These are phyloP conservation scores for Diophrys appendiculata DNA, from an alignment of 73 alveolate genomes.

Conservation along the genomic window DNA sequence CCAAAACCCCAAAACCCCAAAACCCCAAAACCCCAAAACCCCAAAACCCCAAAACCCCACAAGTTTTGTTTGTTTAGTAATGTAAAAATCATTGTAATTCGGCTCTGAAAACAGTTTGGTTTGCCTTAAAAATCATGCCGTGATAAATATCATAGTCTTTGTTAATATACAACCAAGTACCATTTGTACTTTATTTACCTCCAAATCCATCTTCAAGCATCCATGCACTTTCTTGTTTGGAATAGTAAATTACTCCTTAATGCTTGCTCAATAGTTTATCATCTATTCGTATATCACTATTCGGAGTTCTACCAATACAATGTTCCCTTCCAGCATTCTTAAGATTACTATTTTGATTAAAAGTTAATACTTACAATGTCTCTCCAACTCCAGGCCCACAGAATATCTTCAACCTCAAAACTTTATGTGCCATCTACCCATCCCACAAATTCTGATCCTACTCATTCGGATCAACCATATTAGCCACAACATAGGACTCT, in stretches of 20 bases:
- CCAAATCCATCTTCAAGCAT: slow-evolving; percentile 77
- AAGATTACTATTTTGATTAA: too few species aligned
- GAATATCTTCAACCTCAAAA: slow-evolving; percentile 17
- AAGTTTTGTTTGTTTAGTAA: too few species aligned
- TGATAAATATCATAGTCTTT: slow-evolving; percentile 82
- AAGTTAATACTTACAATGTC: too few species aligned
- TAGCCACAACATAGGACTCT: slow-evolving; percentile 75
- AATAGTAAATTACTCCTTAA: slow-evolving; percentile 68
- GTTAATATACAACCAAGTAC: slow-evolving; percentile 81
- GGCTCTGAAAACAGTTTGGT: slow-evolving; percentile 81
- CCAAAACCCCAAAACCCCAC: too few species aligned
- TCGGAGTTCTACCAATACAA: slow-evolving; percentile 65
- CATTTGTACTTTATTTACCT: slow-evolving; percentile 72
- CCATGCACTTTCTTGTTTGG: slow-evolving; percentile 44
- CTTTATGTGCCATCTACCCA: background rate
- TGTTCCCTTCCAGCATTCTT: slow-evolving; percentile 24
- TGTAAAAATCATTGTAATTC: background rate
- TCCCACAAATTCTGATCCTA: background rate
- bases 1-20: too few species aligned
- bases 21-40: too few species aligned
- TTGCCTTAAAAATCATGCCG: slow-evolving; percentile 85
- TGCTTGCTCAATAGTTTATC: slow-evolving; percentile 79
- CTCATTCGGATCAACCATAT: slow-evolving; percentile 6
- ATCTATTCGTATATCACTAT: slow-evolving; percentile 74
- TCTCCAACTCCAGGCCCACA: slow-evolving; percentile 58